phyloP scores from a whole-genome alignment of 116 monocot genomes.

The Posidonia oceanica region DNA sequence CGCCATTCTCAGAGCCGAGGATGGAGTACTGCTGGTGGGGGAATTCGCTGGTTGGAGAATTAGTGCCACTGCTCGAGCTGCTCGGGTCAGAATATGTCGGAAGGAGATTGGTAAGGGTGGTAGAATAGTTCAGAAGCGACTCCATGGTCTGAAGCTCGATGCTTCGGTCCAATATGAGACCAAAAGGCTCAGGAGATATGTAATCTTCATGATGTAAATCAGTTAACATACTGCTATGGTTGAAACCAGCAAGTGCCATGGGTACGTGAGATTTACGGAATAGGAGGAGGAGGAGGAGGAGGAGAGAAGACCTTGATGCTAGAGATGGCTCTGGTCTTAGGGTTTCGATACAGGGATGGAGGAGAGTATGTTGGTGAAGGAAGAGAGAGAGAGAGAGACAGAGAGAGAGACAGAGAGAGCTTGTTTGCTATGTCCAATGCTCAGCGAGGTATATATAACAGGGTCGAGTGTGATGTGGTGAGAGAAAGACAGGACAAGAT shows the following conservation, averaged over 20 bases:
- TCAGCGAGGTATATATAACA: too few species aligned
- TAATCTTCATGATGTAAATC: not conserved
- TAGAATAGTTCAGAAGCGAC: not conserved
- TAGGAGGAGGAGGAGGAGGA: too few species aligned
- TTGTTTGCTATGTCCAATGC: too few species aligned
- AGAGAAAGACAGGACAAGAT: too few species aligned
- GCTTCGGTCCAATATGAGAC: not conserved
- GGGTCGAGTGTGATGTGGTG: too few species aligned
- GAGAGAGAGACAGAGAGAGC: too few species aligned
- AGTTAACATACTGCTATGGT: not conserved
- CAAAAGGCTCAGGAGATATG: not conserved
- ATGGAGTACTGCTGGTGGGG: not conserved
- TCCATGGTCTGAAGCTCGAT: not conserved
- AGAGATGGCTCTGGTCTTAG: too few species aligned
- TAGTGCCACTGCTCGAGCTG: not conserved
- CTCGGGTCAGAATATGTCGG: not conserved
- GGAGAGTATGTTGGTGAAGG: too few species aligned
- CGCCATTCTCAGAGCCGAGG: constrained; percentile 5
- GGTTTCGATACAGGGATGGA: too few species aligned
- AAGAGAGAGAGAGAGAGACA: too few species aligned
- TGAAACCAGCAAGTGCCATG: constrained; percentile 2
- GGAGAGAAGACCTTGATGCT: too few species aligned
- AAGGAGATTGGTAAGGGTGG: not conserved
- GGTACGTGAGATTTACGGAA: too few species aligned
- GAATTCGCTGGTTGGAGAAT: not conserved